Evolutionary conservation across 768 basidiomycete species (phyloP), one percentile per base, ranked within the genome.

Genomic region (Suillus lakei): DNA sequence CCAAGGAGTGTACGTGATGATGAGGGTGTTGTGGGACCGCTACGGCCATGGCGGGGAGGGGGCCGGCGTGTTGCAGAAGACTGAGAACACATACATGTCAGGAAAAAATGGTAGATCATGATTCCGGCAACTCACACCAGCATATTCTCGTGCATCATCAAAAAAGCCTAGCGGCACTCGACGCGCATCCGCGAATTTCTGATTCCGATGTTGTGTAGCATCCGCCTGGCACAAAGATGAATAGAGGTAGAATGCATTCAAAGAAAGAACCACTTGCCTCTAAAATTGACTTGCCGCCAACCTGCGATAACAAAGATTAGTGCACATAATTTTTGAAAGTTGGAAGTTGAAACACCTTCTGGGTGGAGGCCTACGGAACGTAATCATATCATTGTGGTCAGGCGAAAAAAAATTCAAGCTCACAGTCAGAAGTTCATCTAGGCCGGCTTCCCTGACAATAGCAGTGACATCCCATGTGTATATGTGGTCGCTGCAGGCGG

Each of bases 391-490:
- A 54, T 18, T 32, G 21, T 32, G 21, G 13, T 54, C 30, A 28
- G 16, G 50, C n/a, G n/a, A 51, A 32, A 32, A 21, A 21, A 6
- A 5, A 54, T 13, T 32, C 30, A 54, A 54, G 13, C 53, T 54
- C 53, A 54, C 53, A 34, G 21, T 54, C 32, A 54, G 6, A 54
- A 54, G 53, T 34, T n/a, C 32, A 34, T 32, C 53, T 13, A 34
- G 6, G 53, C 53, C 53, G n/a, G 53, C 53, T 54, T 54, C 53
- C 30, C 21, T 54, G 18, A 54, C 5, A 5, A 54, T 54, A 54
- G 30, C 32, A 54, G 21, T 21, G 6, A 34, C 53, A 54, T 54
- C 53, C 53, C 53, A 54, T n/a, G 32, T 54, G 53, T 54, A 54
- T 54, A 54, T 54, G 21, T 54, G 2, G 21, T n/a, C 53, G 32